These are phyloP conservation scores for Cladophialophora chaetospira DNA, from an alignment of 2,329 filamentous ascomycete genomes.

Conservation along the genomic window DNA sequence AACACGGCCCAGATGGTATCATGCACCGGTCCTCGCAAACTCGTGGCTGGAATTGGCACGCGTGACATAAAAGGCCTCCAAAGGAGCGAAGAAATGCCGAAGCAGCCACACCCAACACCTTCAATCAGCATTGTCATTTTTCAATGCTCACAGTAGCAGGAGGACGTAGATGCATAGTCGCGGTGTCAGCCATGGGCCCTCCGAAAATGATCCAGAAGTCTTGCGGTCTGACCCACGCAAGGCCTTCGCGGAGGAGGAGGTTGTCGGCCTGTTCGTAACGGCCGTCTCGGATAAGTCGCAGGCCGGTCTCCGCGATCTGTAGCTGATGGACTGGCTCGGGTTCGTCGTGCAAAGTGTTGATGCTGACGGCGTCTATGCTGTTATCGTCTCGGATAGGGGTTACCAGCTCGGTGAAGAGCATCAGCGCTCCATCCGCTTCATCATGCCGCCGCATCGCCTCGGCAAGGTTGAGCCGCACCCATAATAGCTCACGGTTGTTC, in stretches of 20 bases:
- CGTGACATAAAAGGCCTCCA: no score
- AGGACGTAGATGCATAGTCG: background rate
- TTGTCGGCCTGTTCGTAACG: background rate
- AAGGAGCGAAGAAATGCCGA: background rate
- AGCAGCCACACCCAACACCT: background rate
- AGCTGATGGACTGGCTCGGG: background rate
- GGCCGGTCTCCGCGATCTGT: background rate
- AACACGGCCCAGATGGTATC: no score
- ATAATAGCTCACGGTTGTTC: background rate
- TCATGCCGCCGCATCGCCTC: background rate
- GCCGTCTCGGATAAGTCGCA: background rate
- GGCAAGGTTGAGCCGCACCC: background rate
- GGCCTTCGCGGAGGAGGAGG: background rate
- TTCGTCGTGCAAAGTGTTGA: background rate
- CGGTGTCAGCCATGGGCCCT: background rate
- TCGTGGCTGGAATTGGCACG: no score
- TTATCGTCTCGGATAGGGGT: background rate
- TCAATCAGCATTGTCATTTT: background rate
- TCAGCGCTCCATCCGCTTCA: background rate
- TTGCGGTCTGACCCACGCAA: background rate
- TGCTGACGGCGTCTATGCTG: background rate
- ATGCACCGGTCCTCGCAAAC: no score
- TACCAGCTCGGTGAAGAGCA: background rate
- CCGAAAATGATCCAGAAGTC: background rate
- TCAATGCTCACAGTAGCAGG: background rate